These are phyloP conservation scores for Alternaria conjuncta DNA, from an alignment of 2,329 filamentous ascomycete species.

Conservation along the genomic window DNA sequence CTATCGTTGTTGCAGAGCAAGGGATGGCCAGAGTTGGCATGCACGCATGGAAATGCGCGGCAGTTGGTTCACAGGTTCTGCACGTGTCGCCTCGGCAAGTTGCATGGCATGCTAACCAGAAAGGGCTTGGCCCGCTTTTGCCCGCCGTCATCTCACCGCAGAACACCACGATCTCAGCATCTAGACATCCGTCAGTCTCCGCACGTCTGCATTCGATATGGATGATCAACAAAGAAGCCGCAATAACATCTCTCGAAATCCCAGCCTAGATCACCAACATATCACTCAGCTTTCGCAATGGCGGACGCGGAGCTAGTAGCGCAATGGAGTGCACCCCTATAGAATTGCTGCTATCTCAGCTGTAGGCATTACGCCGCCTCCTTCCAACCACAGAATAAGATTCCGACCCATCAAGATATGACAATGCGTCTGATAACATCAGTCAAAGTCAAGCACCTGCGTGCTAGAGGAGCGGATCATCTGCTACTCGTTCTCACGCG, in stretches of 20 bases:
- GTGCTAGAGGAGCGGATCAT: neutral
- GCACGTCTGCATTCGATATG: neutral
- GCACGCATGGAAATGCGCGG: neutral
- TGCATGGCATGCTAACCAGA: conserved; percentile 4
- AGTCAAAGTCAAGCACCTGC: too few species aligned
- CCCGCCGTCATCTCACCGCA: neutral
- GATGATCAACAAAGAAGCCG: neutral
- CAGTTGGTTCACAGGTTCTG: conserved; percentile 1
- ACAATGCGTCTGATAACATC: neutral
- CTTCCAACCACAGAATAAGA: neutral
- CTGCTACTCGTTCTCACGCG: neutral
- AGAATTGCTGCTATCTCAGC: neutral
- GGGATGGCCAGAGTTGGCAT: neutral
- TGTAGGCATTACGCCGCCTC: neutral
- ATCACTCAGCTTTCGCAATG: neutral
- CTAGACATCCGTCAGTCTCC: neutral
- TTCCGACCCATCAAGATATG: too few species aligned
- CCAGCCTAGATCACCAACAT: neutral
- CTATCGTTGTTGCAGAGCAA: conserved; percentile 2
- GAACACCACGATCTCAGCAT: neutral
- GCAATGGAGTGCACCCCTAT: neutral
- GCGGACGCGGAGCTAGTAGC: neutral
- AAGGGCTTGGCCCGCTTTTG: neutral
- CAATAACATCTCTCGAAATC: neutral
- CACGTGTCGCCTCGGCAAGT: conserved; percentile 5